Percentiles rank a stretch among this genome's conserved stretches.
phyloP scores from a whole-genome alignment of 345 rosid genomes.

The Pistacia atlantica region DNA sequence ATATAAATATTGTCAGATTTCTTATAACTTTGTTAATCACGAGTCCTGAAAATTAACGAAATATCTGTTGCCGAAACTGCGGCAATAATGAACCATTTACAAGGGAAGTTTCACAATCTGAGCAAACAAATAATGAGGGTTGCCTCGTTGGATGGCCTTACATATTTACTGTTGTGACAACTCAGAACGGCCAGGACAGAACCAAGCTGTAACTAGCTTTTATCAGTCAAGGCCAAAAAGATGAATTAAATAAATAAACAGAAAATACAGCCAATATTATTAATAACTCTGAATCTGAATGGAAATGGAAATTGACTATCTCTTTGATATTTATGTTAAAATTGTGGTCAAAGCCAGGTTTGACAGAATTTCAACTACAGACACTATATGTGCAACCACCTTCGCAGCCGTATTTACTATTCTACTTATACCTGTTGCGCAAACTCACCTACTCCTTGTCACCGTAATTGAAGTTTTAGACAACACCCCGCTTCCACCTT shows the following conservation, averaged over 20 bases:
- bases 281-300: background rate
- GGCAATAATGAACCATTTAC: background rate
- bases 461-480: conserved; percentile 5
- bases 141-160: background rate
- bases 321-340: background rate
- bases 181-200: background rate
- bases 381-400: background rate
- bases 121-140: background rate
- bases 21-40: background rate
- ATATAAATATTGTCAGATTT: background rate
- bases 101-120: background rate
- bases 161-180: background rate
- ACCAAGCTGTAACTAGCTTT: background rate
- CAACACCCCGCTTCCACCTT: conserved; percentile 7
- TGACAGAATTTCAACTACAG: background rate
- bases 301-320: background rate
- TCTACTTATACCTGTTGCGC: background rate
- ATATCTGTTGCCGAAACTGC: background rate
- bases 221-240: background rate
- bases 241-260: background rate
- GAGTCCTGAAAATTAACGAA: background rate
- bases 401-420: conserved; percentile 21
- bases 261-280: background rate
- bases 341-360: background rate
- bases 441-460: conserved; percentile 18